Conservation (phyloP, 2,329 filamentous ascomycete species). For the Ceratocystis papillata region DNA sequence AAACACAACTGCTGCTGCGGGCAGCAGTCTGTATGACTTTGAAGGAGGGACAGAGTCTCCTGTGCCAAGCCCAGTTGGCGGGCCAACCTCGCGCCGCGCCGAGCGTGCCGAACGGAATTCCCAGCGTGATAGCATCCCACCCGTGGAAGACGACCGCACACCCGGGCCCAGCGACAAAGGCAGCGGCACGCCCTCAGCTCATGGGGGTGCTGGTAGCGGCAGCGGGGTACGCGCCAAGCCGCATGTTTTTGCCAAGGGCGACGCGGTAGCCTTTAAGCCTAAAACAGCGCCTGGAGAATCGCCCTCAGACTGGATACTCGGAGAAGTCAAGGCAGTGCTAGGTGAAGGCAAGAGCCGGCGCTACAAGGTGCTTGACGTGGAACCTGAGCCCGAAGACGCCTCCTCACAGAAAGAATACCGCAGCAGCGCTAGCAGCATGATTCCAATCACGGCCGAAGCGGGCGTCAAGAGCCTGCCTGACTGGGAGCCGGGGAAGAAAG, state of each 20-base stretch:
- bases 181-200: conserved; percentile 4
- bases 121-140: conserved; percentile 40
- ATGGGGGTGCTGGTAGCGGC: conserved; percentile 30
- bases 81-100: conserved; percentile 27
- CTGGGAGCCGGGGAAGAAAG: conserved; percentile 57
- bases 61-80: conserved; percentile 36
- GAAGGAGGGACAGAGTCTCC: conserved; percentile 38
- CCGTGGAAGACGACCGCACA: conserved; percentile 32
- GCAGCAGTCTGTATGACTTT: conserved; percentile 35
- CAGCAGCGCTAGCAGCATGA: conserved; percentile 63
- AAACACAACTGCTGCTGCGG: conserved; percentile 8
- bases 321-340: conserved; percentile 62
- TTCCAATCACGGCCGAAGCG: conserved; percentile 54
- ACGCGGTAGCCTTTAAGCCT: conserved; percentile 56
- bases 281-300: conserved; percentile 42
- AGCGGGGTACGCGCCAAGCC: conserved; percentile 39
- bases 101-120: conserved; percentile 32
- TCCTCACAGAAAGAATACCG: conserved; percentile 57
- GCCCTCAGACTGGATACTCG: conserved; percentile 57
- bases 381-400: conserved; percentile 60
- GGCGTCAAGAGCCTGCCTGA: conserved; percentile 44
- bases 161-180: conserved; percentile 39
- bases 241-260: conserved; percentile 46
- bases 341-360: conserved; percentile 67
- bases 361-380: conserved; percentile 70